These are phyloP conservation scores for Chalara sp. DNA, from an alignment of 2,329 filamentous ascomycete species.

Conservation along the genomic window DNA sequence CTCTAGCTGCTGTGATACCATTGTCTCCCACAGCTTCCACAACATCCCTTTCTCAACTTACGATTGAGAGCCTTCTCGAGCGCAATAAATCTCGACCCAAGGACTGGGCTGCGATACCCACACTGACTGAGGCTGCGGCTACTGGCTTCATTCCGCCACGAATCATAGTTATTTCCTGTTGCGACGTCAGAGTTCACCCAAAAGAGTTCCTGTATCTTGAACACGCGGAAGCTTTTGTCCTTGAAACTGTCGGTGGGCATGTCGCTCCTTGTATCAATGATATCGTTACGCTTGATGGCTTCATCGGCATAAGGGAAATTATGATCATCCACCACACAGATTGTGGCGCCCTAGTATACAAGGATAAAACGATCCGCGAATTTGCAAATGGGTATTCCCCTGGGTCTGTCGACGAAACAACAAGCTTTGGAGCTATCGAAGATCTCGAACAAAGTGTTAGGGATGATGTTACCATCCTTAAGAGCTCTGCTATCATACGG, in stretches of 20 bases:
- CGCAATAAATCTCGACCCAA: no score
- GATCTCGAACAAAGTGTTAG: constrained; percentile 20
- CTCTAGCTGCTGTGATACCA: no score
- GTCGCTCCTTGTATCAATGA: constrained; percentile 15
- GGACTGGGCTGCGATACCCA: no score
- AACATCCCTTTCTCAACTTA: no score
- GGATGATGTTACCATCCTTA: constrained; percentile 20
- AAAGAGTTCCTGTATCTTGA: no score
- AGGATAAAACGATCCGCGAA: constrained; percentile 14
- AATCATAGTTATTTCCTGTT: no score
- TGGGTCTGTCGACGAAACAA: constrained; percentile 12
- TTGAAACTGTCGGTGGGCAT: constrained; percentile 11
- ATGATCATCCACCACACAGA: constrained; percentile 25
- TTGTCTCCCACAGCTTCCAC: no score
- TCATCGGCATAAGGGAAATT: constrained; percentile 16
- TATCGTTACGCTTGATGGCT: constrained; percentile 17
- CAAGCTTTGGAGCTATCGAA: constrained; percentile 20
- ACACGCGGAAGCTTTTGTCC: no score
- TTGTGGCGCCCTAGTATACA: constrained; percentile 18
- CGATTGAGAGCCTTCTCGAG: no score
- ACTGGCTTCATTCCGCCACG: no score
- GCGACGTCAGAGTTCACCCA: no score
- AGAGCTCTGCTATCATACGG: constrained; percentile 13
- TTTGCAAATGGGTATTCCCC: constrained; percentile 15
- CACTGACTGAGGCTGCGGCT: no score